A percentile compares a stretch with the other conserved stretches of the same genome.
These are phyloP conservation scores for Wallacemonas rigidus DNA, from an alignment of 208 protist species.

Conservation along the genomic window DNA sequence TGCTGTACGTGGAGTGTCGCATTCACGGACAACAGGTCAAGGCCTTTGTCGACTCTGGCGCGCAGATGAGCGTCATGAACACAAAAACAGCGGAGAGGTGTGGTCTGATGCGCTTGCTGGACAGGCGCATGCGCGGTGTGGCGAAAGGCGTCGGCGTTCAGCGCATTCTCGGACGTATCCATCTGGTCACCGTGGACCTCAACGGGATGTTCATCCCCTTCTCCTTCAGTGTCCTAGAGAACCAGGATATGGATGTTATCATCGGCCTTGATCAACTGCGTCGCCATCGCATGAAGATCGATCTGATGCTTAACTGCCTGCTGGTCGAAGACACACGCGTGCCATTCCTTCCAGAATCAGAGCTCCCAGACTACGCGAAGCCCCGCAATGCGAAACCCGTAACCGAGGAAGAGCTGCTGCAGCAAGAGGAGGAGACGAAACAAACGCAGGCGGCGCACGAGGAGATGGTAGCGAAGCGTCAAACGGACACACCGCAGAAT, in stretches of 20 bases:
- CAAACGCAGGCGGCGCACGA: neutral
- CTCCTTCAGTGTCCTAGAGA: slow-evolving; percentile 91
- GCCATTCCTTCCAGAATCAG: slow-evolving; percentile 59
- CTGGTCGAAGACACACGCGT: slow-evolving; percentile 41
- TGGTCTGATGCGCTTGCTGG: slow-evolving; percentile 87
- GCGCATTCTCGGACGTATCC: slow-evolving; percentile 92
- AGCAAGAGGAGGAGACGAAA: slow-evolving; percentile 8
- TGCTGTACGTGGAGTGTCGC: slow-evolving; percentile 93
- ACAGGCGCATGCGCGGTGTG: slow-evolving; percentile 62
- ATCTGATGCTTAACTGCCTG: slow-evolving; percentile 64
- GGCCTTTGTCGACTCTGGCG: slow-evolving; percentile 95
- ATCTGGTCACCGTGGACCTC: slow-evolving; percentile 82
- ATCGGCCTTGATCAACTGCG: slow-evolving; percentile 95
- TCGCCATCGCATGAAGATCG: slow-evolving; percentile 80
- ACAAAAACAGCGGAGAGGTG: slow-evolving; percentile 80
- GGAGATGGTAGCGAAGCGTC: neutral
- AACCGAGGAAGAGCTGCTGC: slow-evolving; percentile 4
- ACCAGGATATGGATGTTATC: slow-evolving; percentile 90
- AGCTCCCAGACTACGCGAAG: slow-evolving; percentile 39
- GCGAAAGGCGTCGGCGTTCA: slow-evolving; percentile 91
- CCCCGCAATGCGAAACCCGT: neutral
- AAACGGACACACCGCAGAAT: neutral
- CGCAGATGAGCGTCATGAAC: slow-evolving; percentile 87
- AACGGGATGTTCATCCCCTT: slow-evolving; percentile 74
- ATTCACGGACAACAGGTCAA: slow-evolving; percentile 92